phyloP scores from a whole-genome alignment of 768 basidiomycete genomes.

The Lactarius trivialis region DNA sequence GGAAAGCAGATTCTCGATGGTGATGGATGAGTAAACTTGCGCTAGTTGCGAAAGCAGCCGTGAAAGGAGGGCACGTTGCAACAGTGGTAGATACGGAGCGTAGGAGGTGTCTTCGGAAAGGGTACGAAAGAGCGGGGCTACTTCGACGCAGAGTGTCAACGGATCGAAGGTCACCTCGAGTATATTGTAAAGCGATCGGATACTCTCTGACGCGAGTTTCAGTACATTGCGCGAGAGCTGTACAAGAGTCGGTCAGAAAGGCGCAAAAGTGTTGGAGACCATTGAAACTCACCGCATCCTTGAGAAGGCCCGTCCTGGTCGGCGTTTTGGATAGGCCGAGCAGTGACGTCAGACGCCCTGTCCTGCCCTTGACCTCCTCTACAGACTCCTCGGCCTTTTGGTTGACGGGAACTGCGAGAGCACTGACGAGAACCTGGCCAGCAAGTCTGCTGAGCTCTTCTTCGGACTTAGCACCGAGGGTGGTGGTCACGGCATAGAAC shows the following conservation, averaged over 20 bases:
- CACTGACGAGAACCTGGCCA: conserved; percentile 85
- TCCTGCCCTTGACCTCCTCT: conserved; percentile 56
- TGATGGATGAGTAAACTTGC: conserved; percentile 86
- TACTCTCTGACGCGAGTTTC: conserved; percentile 62
- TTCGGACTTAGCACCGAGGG: conserved; percentile 66
- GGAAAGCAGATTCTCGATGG: conserved; percentile 65
- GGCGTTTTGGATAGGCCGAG: conserved; percentile 81
- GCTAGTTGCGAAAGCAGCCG: conserved; percentile 87
- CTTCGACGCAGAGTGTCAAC: conserved; percentile 68
- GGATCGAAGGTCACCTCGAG: conserved; percentile 94
- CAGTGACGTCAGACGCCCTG: conserved; percentile 73
- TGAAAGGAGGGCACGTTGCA: conserved; percentile 86
- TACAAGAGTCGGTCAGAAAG: not conserved
- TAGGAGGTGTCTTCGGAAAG: conserved; percentile 55
- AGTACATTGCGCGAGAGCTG: conserved; percentile 81
- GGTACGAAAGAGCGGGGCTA: conserved; percentile 68
- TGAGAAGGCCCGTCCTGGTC: conserved; percentile 77
- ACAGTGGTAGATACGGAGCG: conserved; percentile 78
- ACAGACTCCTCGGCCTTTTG: conserved; percentile 44
- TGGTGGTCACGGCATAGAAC: conserved; percentile 68
- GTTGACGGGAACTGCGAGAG: conserved; percentile 88
- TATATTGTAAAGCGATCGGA: conserved; percentile 78
- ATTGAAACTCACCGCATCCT: conserved; percentile 65
- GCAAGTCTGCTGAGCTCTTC: conserved; percentile 77
- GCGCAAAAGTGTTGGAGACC: not conserved